Percentiles rank a stretch among this genome's conserved stretches.
These are phyloP conservation scores for Pleurotus sapidus DNA, from an alignment of 768 basidiomycete genomes.

Conservation along the genomic window DNA sequence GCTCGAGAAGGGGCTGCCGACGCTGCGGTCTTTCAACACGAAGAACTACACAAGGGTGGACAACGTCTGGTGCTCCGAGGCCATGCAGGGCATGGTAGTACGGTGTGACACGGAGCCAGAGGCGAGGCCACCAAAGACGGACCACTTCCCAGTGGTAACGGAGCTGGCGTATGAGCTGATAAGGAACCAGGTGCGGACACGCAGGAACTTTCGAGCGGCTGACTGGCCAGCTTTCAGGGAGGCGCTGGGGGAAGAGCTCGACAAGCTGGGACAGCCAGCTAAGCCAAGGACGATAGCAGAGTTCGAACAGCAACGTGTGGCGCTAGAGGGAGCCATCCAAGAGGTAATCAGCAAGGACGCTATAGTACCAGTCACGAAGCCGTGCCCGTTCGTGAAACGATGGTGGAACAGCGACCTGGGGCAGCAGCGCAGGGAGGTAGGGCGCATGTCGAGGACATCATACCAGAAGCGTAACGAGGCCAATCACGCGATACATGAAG, in stretches of 20 bases:
- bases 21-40: constrained; percentile 12
- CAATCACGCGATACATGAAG: constrained; percentile 5
- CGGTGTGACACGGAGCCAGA: constrained; percentile 19
- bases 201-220: constrained; percentile 16
- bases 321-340: constrained; percentile 8
- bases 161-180: constrained; percentile 15
- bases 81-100: constrained; percentile 12
- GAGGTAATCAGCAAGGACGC: not conserved
- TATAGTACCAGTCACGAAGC: constrained; percentile 8
- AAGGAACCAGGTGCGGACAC: not conserved
- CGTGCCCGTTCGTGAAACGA: constrained; percentile 12
- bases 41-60: constrained; percentile 31
- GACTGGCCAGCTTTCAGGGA: constrained; percentile 20
- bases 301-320: not conserved
- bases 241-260: constrained; percentile 5
- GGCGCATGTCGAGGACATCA: not conserved
- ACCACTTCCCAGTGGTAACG: constrained; percentile 31
- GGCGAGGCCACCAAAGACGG: constrained; percentile 15
- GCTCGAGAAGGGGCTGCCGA: constrained; percentile 25
- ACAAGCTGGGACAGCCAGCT: not conserved
- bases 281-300: not conserved
- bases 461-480: not conserved
- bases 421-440: not conserved
- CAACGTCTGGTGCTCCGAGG: constrained; percentile 27
- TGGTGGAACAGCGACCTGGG: constrained; percentile 19